A percentile compares a stretch with the other conserved stretches of the same genome.
Evolutionary conservation across 2,329 filamentous ascomycete species (phyloP).

Genomic region (Pyrenochaeta sp.): DNA sequence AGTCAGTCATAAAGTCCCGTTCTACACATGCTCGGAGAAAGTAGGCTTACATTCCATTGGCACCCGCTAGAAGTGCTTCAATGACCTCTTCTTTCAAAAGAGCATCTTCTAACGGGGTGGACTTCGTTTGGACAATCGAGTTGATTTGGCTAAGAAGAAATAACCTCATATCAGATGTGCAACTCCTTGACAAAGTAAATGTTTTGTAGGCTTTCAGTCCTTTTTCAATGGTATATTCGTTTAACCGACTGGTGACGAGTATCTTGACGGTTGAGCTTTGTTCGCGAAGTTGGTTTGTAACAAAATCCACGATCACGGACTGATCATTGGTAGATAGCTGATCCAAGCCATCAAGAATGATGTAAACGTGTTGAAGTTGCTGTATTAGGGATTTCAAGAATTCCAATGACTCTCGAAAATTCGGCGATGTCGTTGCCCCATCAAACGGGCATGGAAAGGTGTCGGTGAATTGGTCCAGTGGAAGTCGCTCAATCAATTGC

Average conservation of each 20-base stretch:
- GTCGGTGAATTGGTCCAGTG: conserved; percentile 13
- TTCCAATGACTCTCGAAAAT: not conserved
- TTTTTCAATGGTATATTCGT: conserved; percentile 11
- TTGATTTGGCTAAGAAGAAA: no score
- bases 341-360: conserved; percentile 27
- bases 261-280: conserved; percentile 5
- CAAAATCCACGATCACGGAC: not conserved
- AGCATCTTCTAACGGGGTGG: conserved; percentile 7
- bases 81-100: conserved; percentile 16
- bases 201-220: conserved; percentile 1
- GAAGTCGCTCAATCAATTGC: conserved; percentile 14
- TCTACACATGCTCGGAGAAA: not conserved
- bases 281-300: conserved; percentile 1
- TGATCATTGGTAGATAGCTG: conserved; percentile 15
- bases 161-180: no score
- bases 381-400: conserved; percentile 7
- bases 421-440: not conserved
- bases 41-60: conserved; percentile 26
- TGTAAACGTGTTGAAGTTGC: conserved; percentile 2
- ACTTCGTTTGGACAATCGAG: not conserved
- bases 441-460: conserved; percentile 8
- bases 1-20: not conserved
- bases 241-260: conserved; percentile 20
- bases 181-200: no score
- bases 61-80: conserved; percentile 11